These are phyloP conservation scores for Basidiobolus meristosporus DNA, from an alignment of 371 early-diverging fungal genomes.

Conservation along the genomic window DNA sequence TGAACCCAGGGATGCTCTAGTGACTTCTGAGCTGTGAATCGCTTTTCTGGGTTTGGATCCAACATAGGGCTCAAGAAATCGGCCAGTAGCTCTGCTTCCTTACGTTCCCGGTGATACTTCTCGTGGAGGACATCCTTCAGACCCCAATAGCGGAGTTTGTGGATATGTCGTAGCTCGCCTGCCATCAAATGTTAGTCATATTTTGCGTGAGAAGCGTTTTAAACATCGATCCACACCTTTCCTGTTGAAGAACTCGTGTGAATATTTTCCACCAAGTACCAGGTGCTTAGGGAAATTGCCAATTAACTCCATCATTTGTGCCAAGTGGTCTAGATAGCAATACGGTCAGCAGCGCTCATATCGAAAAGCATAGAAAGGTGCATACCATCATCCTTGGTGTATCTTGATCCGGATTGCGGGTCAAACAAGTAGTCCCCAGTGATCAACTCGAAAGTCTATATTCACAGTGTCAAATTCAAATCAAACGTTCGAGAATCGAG, in stretches of 20 bases:
- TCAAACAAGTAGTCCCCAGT: constrained; percentile 92
- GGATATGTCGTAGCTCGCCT: constrained; percentile 70
- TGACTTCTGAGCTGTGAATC: constrained; percentile 30
- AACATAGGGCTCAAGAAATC: constrained; percentile 57
- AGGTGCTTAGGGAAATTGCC: constrained; percentile 60
- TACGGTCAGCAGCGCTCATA: background rate
- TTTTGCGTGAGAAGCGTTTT: too few species aligned
- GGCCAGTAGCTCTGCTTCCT: constrained; percentile 34
- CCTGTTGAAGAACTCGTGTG: constrained; percentile 56
- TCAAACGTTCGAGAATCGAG: background rate
- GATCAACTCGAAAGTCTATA: constrained; percentile 58
- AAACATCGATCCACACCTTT: too few species aligned
- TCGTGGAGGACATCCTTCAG: constrained; percentile 66
- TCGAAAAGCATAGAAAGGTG: background rate
- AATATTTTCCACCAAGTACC: constrained; percentile 53
- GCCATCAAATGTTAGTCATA: too few species aligned
- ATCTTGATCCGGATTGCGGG: constrained; percentile 66
- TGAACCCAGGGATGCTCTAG: constrained; percentile 46
- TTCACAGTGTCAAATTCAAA: background rate
- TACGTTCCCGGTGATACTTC: constrained; percentile 42
- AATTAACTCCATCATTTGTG: constrained; percentile 86
- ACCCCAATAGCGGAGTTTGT: constrained; percentile 58
- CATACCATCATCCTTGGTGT: constrained; percentile 78
- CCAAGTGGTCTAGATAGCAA: constrained; percentile 66
- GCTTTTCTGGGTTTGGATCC: constrained; percentile 37